Evolutionary conservation across 2,329 filamentous ascomycete species (phyloP).

Genomic region (Pleoardoris graminearum): DNA sequence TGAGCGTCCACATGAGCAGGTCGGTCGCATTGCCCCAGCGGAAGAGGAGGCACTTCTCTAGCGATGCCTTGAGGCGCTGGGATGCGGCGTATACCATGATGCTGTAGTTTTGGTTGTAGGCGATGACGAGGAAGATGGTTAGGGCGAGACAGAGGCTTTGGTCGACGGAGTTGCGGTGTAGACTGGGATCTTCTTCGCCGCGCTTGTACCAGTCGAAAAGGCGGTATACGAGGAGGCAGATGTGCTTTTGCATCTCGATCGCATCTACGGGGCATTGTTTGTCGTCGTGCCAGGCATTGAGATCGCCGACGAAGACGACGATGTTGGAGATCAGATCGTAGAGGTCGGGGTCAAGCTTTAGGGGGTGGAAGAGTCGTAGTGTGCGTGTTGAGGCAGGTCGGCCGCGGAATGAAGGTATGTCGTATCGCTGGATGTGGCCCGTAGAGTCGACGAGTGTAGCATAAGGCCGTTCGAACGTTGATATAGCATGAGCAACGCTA

Average conservation of each 20-base stretch:
- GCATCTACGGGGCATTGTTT: slow-evolving; percentile 23
- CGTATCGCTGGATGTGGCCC: slow-evolving; percentile 30
- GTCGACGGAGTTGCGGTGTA: slow-evolving; percentile 18
- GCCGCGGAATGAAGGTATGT: slow-evolving; percentile 17
- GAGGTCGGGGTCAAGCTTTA: slow-evolving; percentile 23
- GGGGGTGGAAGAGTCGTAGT: slow-evolving; percentile 23
- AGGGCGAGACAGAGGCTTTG: slow-evolving; percentile 32
- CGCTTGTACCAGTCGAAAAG: slow-evolving; percentile 35
- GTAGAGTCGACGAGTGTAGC: slow-evolving; percentile 23
- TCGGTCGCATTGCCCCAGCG: slow-evolving; percentile 27
- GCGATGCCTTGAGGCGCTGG: slow-evolving; percentile 22
- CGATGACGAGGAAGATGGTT: slow-evolving; percentile 30
- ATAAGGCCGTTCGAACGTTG: slow-evolving; percentile 37
- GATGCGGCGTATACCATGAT: slow-evolving; percentile 25
- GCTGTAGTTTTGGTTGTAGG: slow-evolving; percentile 25
- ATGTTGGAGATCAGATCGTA: slow-evolving; percentile 25
- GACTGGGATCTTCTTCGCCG: slow-evolving; percentile 11
- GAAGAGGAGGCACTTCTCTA: slow-evolving; percentile 19
- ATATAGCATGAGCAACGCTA: slow-evolving; percentile 35
- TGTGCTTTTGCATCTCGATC: slow-evolving; percentile 38
- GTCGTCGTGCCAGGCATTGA: slow-evolving; percentile 27
- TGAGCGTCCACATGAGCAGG: slow-evolving; percentile 35
- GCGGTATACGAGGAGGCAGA: slow-evolving; percentile 28
- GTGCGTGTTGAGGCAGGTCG: slow-evolving; percentile 17
- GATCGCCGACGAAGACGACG: slow-evolving; percentile 24